A percentile compares a stretch with the other conserved stretches of the same genome.
These are phyloP conservation scores for Dujonia santamariae DNA, from an alignment of 1,139 yeast genomes.

Conservation along the genomic window DNA sequence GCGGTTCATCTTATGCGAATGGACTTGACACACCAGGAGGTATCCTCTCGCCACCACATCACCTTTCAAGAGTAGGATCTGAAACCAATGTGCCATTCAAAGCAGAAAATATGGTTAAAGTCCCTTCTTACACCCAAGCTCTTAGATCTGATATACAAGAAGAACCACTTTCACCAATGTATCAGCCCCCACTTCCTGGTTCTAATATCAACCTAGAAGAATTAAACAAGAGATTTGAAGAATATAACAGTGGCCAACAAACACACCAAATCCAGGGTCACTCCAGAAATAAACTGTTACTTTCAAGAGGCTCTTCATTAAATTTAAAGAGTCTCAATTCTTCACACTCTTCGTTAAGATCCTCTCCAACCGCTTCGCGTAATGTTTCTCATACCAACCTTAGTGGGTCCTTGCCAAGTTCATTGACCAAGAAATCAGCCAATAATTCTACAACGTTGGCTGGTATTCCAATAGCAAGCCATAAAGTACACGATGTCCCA, in stretches of 20 bases:
- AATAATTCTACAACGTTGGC: slow-evolving; percentile 3
- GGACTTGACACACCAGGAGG: slow-evolving; percentile 15
- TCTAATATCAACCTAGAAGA: slow-evolving; percentile 33
- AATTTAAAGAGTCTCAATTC: slow-evolving; percentile 17
- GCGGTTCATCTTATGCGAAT: no score
- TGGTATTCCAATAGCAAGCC: neutral
- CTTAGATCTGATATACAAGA: slow-evolving; percentile 45
- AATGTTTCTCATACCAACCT: slow-evolving; percentile 26
- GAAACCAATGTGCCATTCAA: slow-evolving; percentile 19
- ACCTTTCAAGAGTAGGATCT: slow-evolving; percentile 61
- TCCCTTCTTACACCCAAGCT: slow-evolving; percentile 85
- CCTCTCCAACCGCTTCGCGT: slow-evolving; percentile 30
- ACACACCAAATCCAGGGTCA: slow-evolving; percentile 7
- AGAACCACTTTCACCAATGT: slow-evolving; percentile 60
- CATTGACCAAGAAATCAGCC: slow-evolving; percentile 7
- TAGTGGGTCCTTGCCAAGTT: slow-evolving; percentile 11
- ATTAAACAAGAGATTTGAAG: slow-evolving; percentile 22
- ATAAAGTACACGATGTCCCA: slow-evolving; percentile 4
- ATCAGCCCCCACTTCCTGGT: slow-evolving; percentile 54
- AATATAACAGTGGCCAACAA: slow-evolving; percentile 5
- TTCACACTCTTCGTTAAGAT: slow-evolving; percentile 17
- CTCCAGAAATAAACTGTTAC: slow-evolving; percentile 10
- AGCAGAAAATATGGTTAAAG: slow-evolving; percentile 47
- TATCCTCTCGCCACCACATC: slow-evolving; percentile 48
- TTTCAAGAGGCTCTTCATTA: slow-evolving; percentile 20